Evolutionary conservation across 1,284 basidiomycete species (phyloP), one percentile per base, ranked within the genome.

Genomic region (Sphaerobolus stellatus): DNA sequence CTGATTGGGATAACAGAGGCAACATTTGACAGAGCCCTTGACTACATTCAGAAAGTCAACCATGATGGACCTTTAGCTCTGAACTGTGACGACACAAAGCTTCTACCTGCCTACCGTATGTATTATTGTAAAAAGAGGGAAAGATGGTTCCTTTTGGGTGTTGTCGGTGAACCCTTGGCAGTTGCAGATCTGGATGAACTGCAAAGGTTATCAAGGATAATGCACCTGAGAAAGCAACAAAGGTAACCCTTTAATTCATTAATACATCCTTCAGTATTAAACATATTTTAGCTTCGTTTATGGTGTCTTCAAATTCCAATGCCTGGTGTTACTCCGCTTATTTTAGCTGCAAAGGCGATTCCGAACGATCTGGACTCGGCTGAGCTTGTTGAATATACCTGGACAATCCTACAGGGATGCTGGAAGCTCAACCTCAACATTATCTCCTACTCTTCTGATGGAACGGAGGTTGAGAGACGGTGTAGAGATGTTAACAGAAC

Each of bases 391-490:
- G 9, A 18, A 4, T 58, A 54, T 14, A 54, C 55, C 16, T 13
- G 28, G 18, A 13, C 22, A 7, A 43, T 63, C 9, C 48, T 62
- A 0, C 18, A 30, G 30, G 61, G 67, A 0, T 62, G 70, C 2
- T 16, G 64, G 1, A 40, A 55, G 2, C 36, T 48, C 4, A 54
- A 58, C 0, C 58, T 71, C 45, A 22, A 58, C 0, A 56, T 70
- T 8, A 40, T 64, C 2, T 67, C 67, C 7, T 68, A 67, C 47
- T 58, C 66, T n/a, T 62, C 53, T 36, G 67, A 71, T 62, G 68
- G 71, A 3, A 66, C 66, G 1, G 59, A 61, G 29, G 59, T 56
- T 13, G 71, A 73, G 53, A 65, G 65, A 28, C 43, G 50, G 0
- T 40, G 65, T 11, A 62, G 67, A 46, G 31, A 55, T 1, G 48